Evolutionary conservation across 208 protist species (phyloP), one percentile per base, ranked within the genome.

Genomic region (Trypanosoma congolense): DNA sequence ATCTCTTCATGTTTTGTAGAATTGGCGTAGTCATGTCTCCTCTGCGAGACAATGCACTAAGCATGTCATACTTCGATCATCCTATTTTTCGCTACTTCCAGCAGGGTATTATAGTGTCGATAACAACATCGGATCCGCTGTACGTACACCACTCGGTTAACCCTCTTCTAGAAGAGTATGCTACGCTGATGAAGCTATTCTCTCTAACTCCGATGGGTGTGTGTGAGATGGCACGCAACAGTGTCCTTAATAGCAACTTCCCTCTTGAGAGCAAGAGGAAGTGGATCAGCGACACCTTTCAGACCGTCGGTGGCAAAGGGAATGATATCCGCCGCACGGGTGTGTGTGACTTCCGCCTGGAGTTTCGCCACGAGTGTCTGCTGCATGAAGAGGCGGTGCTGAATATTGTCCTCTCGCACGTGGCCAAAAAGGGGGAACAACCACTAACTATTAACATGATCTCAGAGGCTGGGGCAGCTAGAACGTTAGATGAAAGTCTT

Each of bases 1-100:
- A 99, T 75, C 81, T 99, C 14, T 96, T 97, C 75, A 97, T 99
- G 75, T 86, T 99, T 40, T 83, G 79, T 49, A 96, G 98, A 59
- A 92, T 98, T 53, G 97, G 97, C 31, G 73, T 99, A 19, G 91
- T 98, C 14, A 83, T 99, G 73, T 98, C 95, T 16, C 98, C 98
- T 19, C 61, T 99, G 46, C 88, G 86, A 56, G 98, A 99, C 75
- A 99, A 99, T 78, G 83, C 81, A 16, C 77, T 99, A 14, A 96
- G 96, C 56, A 82, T 97, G 16, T 66, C 87, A 16, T 99, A 98
- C 70, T 80, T 96, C 52, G 83, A 97, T 45, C 96, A 97, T 64
- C 96, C 96, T 6, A 87, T 99, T 67, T 62, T 85, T 12, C 80
- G 86, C 14, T 98, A 97, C 70, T 98, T 98, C 68, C 56, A 73